Conservation (phyloP, 306 rosid species). For the Quercus variabilis region DNA sequence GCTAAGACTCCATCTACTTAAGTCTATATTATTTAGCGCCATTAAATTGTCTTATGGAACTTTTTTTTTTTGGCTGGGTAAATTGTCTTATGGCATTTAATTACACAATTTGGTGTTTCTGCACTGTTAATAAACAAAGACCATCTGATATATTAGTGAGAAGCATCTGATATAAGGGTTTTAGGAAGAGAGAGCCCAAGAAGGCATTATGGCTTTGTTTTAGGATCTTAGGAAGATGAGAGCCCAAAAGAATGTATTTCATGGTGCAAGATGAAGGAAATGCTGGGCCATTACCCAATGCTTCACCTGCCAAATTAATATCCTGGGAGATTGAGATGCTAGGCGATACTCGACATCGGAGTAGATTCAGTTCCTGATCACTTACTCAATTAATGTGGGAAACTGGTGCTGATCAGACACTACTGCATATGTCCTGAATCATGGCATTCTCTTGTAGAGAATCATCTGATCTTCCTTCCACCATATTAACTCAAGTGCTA, state of each 20-base stretch:
- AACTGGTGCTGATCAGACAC: background rate
- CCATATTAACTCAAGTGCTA: background rate
- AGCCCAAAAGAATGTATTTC: background rate
- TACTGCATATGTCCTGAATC: background rate
- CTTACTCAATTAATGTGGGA: background rate
- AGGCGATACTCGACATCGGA: no score
- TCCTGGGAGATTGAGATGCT: background rate
- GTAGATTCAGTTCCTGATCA: background rate
- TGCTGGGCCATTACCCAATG: background rate
- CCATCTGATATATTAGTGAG: background rate
- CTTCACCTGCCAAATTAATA: background rate
- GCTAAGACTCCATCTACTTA: background rate
- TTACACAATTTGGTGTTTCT: background rate
- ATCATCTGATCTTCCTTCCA: background rate
- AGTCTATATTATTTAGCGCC: background rate
- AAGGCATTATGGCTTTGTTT: background rate
- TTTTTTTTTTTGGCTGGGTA: no score
- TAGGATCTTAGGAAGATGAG: background rate
- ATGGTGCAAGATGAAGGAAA: background rate
- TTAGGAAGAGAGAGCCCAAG: background rate
- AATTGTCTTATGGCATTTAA: background rate
- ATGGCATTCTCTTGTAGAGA: background rate
- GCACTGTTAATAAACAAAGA: background rate
- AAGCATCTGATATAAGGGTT: background rate
- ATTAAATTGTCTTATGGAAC: background rate